Conservation (phyloP, 2,329 filamentous ascomycete genomes). For the Lojkania enalia region DNA sequence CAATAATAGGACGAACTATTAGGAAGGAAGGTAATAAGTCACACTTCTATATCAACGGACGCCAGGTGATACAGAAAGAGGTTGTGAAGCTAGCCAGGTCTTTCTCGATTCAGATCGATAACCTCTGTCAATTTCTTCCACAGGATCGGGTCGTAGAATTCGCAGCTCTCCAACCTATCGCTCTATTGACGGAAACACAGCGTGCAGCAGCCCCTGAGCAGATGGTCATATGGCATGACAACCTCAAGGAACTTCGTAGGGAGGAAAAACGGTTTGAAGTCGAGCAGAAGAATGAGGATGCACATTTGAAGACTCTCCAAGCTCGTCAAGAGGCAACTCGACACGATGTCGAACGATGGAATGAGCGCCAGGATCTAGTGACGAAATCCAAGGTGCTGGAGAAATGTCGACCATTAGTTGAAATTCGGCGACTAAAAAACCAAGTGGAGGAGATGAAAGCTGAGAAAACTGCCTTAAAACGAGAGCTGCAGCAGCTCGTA, state of each 20-base stretch:
- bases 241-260: slow-evolving; percentile 71
- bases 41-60: slow-evolving; percentile 76
- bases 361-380: slow-evolving; percentile 72
- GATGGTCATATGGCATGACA: slow-evolving; percentile 76
- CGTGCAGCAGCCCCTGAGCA: slow-evolving; percentile 81
- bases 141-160: slow-evolving; percentile 97
- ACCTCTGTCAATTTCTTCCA: slow-evolving; percentile 93
- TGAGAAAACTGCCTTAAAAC: slow-evolving; percentile 57
- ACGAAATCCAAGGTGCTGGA: slow-evolving; percentile 67
- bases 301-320: slow-evolving; percentile 69
- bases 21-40: slow-evolving; percentile 79
- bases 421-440: slow-evolving; percentile 61
- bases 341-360: slow-evolving; percentile 80
- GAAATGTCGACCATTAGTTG: slow-evolving; percentile 65
- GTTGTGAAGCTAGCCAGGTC: slow-evolving; percentile 69
- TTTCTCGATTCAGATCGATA: slow-evolving; percentile 93
- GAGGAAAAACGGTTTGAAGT: slow-evolving; percentile 68
- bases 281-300: slow-evolving; percentile 61
- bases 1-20: slow-evolving; percentile 75
- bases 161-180: slow-evolving; percentile 77
- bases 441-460: slow-evolving; percentile 58
- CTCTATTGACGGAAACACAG: slow-evolving; percentile 82
- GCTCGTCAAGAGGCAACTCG: slow-evolving; percentile 73
- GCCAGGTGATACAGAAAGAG: slow-evolving; percentile 61
- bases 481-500: slow-evolving; percentile 64